A percentile compares a stretch with the other conserved stretches of the same genome.
phyloP scores from a whole-genome alignment of 371 early-diverging fungal species.

The Mortierella sp. region DNA sequence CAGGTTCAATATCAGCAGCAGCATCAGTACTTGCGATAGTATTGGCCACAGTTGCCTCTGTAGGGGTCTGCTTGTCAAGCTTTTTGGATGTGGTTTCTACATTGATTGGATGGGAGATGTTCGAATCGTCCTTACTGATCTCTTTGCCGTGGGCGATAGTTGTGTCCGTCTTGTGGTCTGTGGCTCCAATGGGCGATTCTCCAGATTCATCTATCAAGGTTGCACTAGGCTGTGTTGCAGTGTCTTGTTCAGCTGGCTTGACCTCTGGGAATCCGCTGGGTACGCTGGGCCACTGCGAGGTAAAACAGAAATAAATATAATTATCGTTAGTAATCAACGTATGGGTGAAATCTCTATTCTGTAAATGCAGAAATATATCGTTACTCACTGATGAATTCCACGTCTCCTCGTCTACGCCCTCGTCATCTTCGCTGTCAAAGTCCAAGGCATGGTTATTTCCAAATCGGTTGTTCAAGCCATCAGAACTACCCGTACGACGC shows the following conservation, averaged over 20 bases:
- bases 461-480: slow-evolving; percentile 20
- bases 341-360: neutral
- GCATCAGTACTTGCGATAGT: neutral
- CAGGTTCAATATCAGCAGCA: neutral
- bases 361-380: neutral
- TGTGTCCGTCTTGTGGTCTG: neutral
- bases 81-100: neutral
- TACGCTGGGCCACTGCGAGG: slow-evolving; percentile 15
- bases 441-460: slow-evolving; percentile 23
- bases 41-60: neutral
- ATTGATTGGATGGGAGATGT: neutral
- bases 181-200: neutral
- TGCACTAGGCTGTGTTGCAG: neutral
- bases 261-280: slow-evolving; percentile 1
- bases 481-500: slow-evolving; percentile 22
- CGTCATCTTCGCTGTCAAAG: slow-evolving; percentile 51
- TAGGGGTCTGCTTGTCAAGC: neutral
- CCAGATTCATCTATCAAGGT: slow-evolving; percentile 3
- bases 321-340: neutral
- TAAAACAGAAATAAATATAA: neutral
- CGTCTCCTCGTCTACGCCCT: slow-evolving; percentile 52
- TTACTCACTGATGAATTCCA: slow-evolving; percentile 44
- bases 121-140: neutral
- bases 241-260: neutral
- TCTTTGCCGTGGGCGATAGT: neutral